These are phyloP conservation scores for Suhomyces ambrosiae DNA, from an alignment of 1,139 yeast genomes.

Conservation along the genomic window DNA sequence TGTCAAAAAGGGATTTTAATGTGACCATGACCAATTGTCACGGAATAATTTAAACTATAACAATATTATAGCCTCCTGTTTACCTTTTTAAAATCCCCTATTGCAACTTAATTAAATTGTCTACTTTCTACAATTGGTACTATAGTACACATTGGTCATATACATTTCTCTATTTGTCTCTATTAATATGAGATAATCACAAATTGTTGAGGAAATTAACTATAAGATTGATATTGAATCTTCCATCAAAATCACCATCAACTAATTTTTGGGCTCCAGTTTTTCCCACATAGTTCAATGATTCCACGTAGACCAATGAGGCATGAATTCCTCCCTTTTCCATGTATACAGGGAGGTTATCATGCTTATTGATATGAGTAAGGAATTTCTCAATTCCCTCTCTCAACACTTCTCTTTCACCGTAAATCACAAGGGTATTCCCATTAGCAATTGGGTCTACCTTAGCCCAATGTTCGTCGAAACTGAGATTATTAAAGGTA, in stretches of 20 bases:
- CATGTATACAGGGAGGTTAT: conserved; percentile 22
- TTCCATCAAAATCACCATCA: conserved; percentile 29
- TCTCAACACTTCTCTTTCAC: conserved; percentile 38
- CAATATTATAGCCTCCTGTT: too few relatives aligned
- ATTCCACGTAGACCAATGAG: conserved; percentile 32
- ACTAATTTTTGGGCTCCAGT: conserved; percentile 28
- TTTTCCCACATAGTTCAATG: conserved; percentile 30
- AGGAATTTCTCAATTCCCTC: conserved; percentile 32
- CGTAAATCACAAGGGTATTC: conserved; percentile 34
- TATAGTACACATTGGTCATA: too few relatives aligned
- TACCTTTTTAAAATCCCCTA: too few relatives aligned
- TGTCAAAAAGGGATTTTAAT: too few relatives aligned
- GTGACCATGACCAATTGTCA: too few relatives aligned
- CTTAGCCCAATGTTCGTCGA: conserved; percentile 31
- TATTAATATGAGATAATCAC: neutral
- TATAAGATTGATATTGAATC: conserved; percentile 24
- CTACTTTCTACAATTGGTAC: too few relatives aligned
- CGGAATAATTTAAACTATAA: too few relatives aligned
- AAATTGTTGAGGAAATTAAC: conserved; percentile 17
- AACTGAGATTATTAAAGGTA: conserved; percentile 28
- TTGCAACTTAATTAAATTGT: too few relatives aligned
- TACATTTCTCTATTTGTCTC: too few relatives aligned
- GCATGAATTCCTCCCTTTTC: conserved; percentile 40
- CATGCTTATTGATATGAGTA: conserved; percentile 21
- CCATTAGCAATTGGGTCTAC: conserved; percentile 33